Evolutionary conservation across 2,329 filamentous ascomycete species (phyloP), one percentile per base, ranked within the genome.

Genomic region (Nannizziopsis barbatae): DNA sequence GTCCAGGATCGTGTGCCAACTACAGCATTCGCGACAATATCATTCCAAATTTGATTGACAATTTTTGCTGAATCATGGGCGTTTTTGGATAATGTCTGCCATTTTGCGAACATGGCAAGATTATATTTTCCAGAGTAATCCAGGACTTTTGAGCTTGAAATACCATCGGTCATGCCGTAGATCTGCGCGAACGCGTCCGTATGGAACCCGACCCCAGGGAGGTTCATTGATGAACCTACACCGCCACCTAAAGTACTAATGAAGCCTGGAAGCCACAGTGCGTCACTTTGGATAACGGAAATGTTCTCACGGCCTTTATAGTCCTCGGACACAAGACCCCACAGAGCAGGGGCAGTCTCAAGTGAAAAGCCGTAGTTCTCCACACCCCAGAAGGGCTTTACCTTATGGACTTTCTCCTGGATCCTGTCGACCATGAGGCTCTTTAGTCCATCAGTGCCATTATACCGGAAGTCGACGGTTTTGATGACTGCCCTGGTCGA

Each of bases 11-110:
- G 49, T 12, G 67, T 71, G 3, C 71, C 70, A 0, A 71, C 60
- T 0, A 72, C 64, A 1, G 65, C 57, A n/a, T 67, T 70, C 1
- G 71, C 64, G 1, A 65, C 62, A 5, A 69, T 47, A 48, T 74
- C 70, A 0, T 70, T 73, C 65, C 68, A 73, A 4, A 73, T 61
- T 0, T 71, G 57, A 52, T 72, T 68, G 9, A 71, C 55, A 7
- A 73, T 71, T 9, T 58, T 54, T 0, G 60, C 58, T 1, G 64
- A 61, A 0, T 53, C 56, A 0, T 47, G 48, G 0, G 63, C 50
- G 1, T 55, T 58, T 0, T 41, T 30, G 1, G 64, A 64, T 1
- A 69, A 56, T 2, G 63, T 50, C 50, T 69, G 64, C 70, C 71
- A 73, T 39, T 61, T 59, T 5, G 50, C 52, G 45, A 61, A 71